A percentile compares a stretch with the other conserved stretches of the same genome.
These are phyloP conservation scores for Puccinia hordei DNA, from an alignment of 1,284 basidiomycete species.

Conservation along the genomic window DNA sequence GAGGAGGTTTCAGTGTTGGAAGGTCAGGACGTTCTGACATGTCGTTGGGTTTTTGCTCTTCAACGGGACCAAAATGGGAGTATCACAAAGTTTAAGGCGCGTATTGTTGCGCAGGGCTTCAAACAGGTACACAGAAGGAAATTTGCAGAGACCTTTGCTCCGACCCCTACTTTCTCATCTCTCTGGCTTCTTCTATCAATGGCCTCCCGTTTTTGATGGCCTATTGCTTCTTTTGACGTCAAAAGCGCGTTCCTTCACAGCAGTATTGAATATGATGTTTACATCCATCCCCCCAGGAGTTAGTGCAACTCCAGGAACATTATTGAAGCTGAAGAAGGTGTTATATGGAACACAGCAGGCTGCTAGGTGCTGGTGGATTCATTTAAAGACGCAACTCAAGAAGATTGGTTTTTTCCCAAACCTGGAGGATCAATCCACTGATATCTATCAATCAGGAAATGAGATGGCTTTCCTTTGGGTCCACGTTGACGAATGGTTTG, in stretches of 20 bases:
- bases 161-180: neutral
- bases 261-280: neutral
- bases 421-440: neutral
- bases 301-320: too few species aligned
- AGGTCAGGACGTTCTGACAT: too few species aligned
- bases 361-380: neutral
- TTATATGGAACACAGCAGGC: neutral
- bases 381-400: neutral
- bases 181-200: neutral
- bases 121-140: too few species aligned
- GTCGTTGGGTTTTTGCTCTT: too few species aligned
- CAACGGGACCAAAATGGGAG: too few species aligned
- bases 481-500: neutral
- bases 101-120: too few species aligned
- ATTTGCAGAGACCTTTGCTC: too few species aligned
- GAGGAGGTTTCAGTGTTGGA: too few species aligned
- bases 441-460: neutral
- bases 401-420: neutral
- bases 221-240: neutral
- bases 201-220: neutral
- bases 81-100: too few species aligned
- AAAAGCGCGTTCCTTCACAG: neutral
- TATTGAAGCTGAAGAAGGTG: neutral
- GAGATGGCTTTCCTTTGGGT: constrained; percentile 13
- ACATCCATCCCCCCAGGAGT: neutral